Base-by-base conservation (phyloP, 805 yeast genomes). In the Ogataea pignaliae region DNA sequence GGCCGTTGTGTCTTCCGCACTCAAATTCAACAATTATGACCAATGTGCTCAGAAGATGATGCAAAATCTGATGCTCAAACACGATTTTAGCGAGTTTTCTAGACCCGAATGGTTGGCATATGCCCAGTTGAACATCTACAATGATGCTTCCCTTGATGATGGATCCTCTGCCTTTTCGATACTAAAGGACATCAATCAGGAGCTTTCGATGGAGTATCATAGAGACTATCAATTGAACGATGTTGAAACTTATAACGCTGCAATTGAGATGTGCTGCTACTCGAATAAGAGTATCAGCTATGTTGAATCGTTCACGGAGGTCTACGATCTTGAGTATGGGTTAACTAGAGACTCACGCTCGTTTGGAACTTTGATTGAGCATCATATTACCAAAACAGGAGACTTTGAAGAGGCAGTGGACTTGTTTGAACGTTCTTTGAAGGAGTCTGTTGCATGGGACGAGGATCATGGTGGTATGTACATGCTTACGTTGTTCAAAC, bases 381-480 rank as follows among this genome's bases (percentile, higher is more conserved):
- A 69, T 17, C 59, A 61, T 2, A 47, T 73, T 10, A 40, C 42
- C 9, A 21, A 21, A 21, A 46, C 49, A 2, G 51, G 53, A 2
- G 68, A 85, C 35, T 48, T 56, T 14, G 50, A 50, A 7, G 53
- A 49, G 16, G 72, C 73, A 1, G 55, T 65, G 14, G 42, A 54
- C 14, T 36, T 66, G 7, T 74, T 72, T 52, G 52, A 66, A 6
- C 59, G 69, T 39, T 51, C 70, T 7, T 49, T 58, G 5, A 54
- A 65, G 26, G 77, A 75, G 31, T 43, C 52, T n/a, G 65, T 70
- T 6, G 67, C 68, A 26, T 77, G 82, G 81, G 65, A 62, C 29
- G 57, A 56, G 36, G 68, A 64, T 13, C 53, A 52, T 37, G 59
- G 60, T 45, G 63, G 64, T 1, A 51, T 51, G 26, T 57, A 60